phyloP scores from a whole-genome alignment of 1,284 basidiomycete genomes.

The Irpex sp. region DNA sequence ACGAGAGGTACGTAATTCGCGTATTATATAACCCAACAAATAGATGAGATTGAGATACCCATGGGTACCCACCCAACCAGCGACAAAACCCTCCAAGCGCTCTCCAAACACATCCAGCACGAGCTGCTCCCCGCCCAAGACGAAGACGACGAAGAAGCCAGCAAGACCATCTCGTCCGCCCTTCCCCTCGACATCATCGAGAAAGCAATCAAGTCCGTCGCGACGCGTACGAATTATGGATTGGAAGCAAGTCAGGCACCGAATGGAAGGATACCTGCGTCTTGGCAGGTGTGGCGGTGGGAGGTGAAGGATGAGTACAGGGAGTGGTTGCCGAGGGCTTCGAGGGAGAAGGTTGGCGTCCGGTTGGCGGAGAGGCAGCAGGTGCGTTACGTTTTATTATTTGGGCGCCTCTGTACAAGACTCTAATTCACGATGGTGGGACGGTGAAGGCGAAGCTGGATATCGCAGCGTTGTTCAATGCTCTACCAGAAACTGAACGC shows the following conservation, averaged over 20 bases:
- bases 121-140: constrained; percentile 55
- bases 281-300: constrained; percentile 84
- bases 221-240: constrained; percentile 73
- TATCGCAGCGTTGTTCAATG: constrained; percentile 48
- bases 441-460: constrained; percentile 65
- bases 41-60: not conserved
- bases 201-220: constrained; percentile 53
- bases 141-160: constrained; percentile 43
- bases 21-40: not conserved
- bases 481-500: constrained; percentile 52
- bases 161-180: constrained; percentile 19
- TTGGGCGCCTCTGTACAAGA: not conserved
- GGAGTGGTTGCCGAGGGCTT: constrained; percentile 69
- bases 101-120: constrained; percentile 64
- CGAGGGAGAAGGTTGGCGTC: constrained; percentile 59
- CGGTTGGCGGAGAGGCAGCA: constrained; percentile 64
- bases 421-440: constrained; percentile 5
- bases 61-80: constrained; percentile 33
- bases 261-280: constrained; percentile 40
- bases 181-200: constrained; percentile 56
- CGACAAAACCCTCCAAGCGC: constrained; percentile 58
- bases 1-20: constrained; percentile 63
- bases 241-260: constrained; percentile 36
- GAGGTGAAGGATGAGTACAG: constrained; percentile 61
- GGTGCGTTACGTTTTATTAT: constrained; percentile 34